These are phyloP conservation scores for Plectranthus barbatus DNA, from an alignment of 257 asterid species.

Conservation along the genomic window DNA sequence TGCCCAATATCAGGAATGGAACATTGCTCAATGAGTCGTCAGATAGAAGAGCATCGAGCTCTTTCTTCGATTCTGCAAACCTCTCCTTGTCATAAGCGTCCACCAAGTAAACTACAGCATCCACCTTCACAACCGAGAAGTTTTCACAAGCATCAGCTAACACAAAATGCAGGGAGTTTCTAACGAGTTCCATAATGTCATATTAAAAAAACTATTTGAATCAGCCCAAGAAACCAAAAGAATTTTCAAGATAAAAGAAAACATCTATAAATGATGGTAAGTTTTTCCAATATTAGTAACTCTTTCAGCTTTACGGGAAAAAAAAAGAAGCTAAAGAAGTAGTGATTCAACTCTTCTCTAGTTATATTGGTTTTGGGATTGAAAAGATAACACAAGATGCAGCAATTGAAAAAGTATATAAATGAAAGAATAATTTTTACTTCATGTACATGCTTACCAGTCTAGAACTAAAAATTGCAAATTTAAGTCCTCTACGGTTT, in stretches of 20 bases:
- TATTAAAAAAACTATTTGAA: background rate
- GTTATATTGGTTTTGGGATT: background rate
- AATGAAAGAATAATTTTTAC: background rate
- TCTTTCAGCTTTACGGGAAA: background rate
- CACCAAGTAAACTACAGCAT: slow-evolving; percentile 48
- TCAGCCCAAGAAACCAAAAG: background rate
- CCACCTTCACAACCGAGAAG: slow-evolving; percentile 28
- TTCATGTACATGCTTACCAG: background rate
- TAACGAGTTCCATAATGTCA: background rate
- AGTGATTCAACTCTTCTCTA: background rate
- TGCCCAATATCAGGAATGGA: slow-evolving; percentile 49
- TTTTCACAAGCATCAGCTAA: background rate
- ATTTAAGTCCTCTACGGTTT: background rate
- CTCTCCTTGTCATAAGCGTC: slow-evolving; percentile 54
- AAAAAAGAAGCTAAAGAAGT: background rate
- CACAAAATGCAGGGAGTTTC: background rate
- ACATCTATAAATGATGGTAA: no score
- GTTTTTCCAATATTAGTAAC: background rate
- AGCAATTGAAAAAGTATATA: background rate
- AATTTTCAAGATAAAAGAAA: background rate
- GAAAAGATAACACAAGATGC: background rate
- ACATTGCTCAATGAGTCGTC: slow-evolving; percentile 45
- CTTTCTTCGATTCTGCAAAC: slow-evolving; percentile 51
- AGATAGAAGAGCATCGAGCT: slow-evolving; percentile 50
- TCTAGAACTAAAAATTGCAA: background rate